Base-by-base conservation (phyloP, 805 yeast genomes). In the Zygosaccharomyces gambellarensis region DNA sequence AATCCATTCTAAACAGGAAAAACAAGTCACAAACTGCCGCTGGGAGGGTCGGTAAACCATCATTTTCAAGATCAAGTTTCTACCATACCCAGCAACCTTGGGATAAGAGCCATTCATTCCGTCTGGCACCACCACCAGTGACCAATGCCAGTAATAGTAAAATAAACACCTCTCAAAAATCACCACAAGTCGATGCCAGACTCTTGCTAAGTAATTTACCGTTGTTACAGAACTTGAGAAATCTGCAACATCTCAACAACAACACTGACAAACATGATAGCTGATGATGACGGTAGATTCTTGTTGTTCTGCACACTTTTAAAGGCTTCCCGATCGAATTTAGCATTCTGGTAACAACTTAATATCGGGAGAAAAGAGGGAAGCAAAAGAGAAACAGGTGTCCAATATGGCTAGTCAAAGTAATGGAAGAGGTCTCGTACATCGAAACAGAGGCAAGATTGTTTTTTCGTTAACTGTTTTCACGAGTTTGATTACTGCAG, bases 401-500 rank as follows among this genome's bases (percentile, higher is more conserved):
- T 25, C 17, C 27, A 43, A 44, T 46, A 36, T 39, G 42, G 25
- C 47, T 29, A 36, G 42, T 21, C 30, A 27, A 19, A 19, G 45
- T 14, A 46, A 49, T 25, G 49, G 54, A 19, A 48, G 54, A 25
- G 32, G 53, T 22, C 39, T 59, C 28, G 48, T 63, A 38, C 60
- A 54, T 28, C 57, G 64, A 44, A 61, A 61, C 39, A 53, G 58
- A 40, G 60, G 61, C n/a, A 65, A 58, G 38, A 22, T 65, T 1
- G n/a, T 63, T 7, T 39, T 52, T 19, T 56, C 66, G 2, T 38
- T 58, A 8, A 58, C 60, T 5, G 46, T 58, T 8, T 46, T 60
- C 8, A 56, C 62, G 9, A 55, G 64, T 1, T 7, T 66, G 10
- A 46, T 65, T 41, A 56, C 67, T 1, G 63, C 68, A 9, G 65